A percentile compares a stretch with the other conserved stretches of the same genome.
phyloP scores from a whole-genome alignment of 2,329 filamentous ascomycete genomes.

The Stagonosporopsis cucurbitacearum region DNA sequence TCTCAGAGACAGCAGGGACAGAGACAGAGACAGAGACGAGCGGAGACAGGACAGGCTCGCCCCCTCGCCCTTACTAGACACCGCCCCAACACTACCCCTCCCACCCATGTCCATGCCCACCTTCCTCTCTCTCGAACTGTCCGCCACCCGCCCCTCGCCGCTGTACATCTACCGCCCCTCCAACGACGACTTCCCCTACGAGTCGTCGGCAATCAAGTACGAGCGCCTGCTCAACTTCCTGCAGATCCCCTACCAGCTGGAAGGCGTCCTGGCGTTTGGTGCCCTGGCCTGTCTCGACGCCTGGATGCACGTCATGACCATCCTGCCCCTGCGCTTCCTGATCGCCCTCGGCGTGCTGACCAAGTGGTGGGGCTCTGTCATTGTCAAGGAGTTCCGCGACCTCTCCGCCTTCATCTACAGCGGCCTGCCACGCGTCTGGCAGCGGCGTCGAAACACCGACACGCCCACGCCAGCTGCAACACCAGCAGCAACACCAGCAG shows the following conservation, averaged over 20 bases:
- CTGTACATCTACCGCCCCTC: slow-evolving; percentile 67
- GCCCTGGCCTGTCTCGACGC: slow-evolving; percentile 90
- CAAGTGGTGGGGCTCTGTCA: slow-evolving; percentile 77
- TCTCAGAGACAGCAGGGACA: slow-evolving; percentile 32
- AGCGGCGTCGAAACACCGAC: slow-evolving; percentile 58
- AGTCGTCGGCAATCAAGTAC: slow-evolving; percentile 90
- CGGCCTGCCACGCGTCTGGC: slow-evolving; percentile 81
- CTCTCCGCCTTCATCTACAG: slow-evolving; percentile 78
- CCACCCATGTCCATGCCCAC: slow-evolving; percentile 69
- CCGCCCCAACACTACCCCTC: slow-evolving; percentile 61
- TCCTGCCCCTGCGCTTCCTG: slow-evolving; percentile 85
- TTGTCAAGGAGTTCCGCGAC: slow-evolving; percentile 74
- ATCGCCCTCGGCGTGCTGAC: slow-evolving; percentile 78
- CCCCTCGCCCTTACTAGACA: slow-evolving; percentile 50
- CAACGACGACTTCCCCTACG: slow-evolving; percentile 74
- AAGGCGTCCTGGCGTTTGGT: slow-evolving; percentile 86
- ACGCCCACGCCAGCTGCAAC: slow-evolving; percentile 34
- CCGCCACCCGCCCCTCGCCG: slow-evolving; percentile 65
- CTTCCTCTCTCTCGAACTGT: slow-evolving; percentile 70
- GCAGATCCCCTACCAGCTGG: slow-evolving; percentile 78
- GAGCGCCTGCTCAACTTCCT: slow-evolving; percentile 91
- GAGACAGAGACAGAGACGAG: slow-evolving; percentile 5
- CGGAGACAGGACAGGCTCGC: slow-evolving; percentile 28
- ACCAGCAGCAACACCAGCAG: slow-evolving; percentile 34
- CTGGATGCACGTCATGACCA: slow-evolving; percentile 96